Conservation (phyloP, 1,284 basidiomycete genomes). For the Omphalotus olearius region DNA sequence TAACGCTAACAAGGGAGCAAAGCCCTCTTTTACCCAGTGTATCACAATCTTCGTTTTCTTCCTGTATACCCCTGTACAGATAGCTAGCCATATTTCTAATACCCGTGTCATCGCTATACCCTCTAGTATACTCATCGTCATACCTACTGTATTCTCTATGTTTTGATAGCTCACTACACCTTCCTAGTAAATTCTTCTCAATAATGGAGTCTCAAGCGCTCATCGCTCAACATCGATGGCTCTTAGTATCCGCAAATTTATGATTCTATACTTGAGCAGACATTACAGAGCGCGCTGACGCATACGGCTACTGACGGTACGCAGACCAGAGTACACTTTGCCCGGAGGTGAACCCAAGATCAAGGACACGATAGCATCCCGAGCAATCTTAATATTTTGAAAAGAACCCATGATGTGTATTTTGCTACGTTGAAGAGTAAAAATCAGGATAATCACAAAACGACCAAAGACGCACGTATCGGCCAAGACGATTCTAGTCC, state of each 20-base stretch:
- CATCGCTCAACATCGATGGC: not conserved
- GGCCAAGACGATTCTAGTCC: slow-evolving; percentile 94
- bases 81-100: not conserved
- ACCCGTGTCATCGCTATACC: slow-evolving; percentile 6
- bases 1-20: too few relatives aligned
- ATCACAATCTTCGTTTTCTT: too few relatives aligned
- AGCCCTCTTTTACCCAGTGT: too few relatives aligned
- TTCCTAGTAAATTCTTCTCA: too few relatives aligned
- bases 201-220: too few relatives aligned
- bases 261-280: not conserved
- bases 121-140: not conserved
- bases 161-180: too few relatives aligned
- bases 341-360: slow-evolving; percentile 96
- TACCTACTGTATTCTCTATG: not conserved
- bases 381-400: slow-evolving; percentile 95
- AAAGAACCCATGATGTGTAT: slow-evolving; percentile 94
- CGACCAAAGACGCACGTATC: slow-evolving; percentile 70
- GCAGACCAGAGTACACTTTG: slow-evolving; percentile 90
- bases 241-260: not conserved
- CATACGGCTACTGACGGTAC: slow-evolving; percentile 91
- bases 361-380: slow-evolving; percentile 92
- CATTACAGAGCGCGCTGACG: slow-evolving; percentile 76
- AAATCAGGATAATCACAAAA: slow-evolving; percentile 2
- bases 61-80: not conserved
- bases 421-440: slow-evolving; percentile 54